Percentiles rank a stretch among this genome's conserved stretches.
These are phyloP conservation scores for Candida stauntonica DNA, from an alignment of 805 yeast genomes.

Conservation along the genomic window DNA sequence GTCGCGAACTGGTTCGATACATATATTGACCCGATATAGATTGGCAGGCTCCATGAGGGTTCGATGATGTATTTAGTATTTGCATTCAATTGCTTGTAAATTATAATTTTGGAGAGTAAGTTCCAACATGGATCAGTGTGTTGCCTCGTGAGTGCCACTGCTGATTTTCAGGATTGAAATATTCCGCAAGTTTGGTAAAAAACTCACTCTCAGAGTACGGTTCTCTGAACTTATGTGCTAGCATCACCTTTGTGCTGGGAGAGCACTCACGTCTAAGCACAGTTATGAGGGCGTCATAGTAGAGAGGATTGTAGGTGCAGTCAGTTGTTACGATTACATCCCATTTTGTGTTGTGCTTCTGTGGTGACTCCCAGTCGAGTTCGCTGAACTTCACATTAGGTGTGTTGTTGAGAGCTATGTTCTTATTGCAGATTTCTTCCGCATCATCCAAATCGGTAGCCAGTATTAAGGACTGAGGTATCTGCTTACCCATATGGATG, in stretches of 20 bases:
- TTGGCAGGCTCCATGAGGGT: too few relatives aligned
- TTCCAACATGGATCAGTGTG: conserved; percentile 22
- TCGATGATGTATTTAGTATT: too few relatives aligned
- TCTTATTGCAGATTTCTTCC: conserved; percentile 30
- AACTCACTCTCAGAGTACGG: conserved; percentile 24
- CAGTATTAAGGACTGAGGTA: conserved; percentile 17
- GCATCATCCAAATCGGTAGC: conserved; percentile 39
- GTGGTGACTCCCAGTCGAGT: conserved; percentile 35
- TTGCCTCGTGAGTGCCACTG: conserved; percentile 19
- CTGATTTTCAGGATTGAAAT: conserved; percentile 14
- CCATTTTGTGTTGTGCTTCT: conserved; percentile 24
- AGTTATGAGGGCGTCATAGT: conserved; percentile 32
- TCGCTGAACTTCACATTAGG: conserved; percentile 24
- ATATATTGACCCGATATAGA: conserved; percentile 3
- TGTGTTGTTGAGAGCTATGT: conserved; percentile 22
- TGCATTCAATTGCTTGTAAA: conserved; percentile 14
- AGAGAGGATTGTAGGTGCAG: conserved; percentile 39
- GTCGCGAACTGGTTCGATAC: background rate
- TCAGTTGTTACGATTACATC: conserved; percentile 37
- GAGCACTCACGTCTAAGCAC: conserved; percentile 25
- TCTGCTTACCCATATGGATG: conserved; percentile 25
- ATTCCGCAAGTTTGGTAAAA: conserved; percentile 13
- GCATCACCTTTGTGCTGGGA: conserved; percentile 11
- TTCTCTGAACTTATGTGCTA: conserved; percentile 28
- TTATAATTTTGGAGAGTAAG: too few relatives aligned